Conservation (phyloP, 2,329 filamentous ascomycete species). For the Penicillium sp. region DNA sequence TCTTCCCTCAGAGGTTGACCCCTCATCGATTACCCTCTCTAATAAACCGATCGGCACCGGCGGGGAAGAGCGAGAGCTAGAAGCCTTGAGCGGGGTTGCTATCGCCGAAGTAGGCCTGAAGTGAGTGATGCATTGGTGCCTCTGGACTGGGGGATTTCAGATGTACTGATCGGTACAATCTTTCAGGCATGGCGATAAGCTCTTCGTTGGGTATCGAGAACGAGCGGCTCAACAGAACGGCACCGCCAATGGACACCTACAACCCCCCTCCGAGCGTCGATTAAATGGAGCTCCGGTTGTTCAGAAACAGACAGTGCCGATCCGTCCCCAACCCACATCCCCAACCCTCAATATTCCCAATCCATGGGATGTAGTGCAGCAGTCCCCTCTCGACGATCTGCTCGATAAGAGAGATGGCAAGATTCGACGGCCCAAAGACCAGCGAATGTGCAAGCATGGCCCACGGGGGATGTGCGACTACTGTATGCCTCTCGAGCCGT, state of each 20-base stretch:
- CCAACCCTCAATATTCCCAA: constrained; percentile 71
- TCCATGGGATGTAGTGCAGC: constrained; percentile 88
- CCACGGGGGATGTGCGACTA: constrained; percentile 99
- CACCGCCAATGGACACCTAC: constrained; percentile 26
- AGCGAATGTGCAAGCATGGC: constrained; percentile 91
- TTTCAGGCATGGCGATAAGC: constrained; percentile 79
- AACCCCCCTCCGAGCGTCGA: constrained; percentile 31
- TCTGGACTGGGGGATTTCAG: background rate
- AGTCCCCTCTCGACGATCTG: constrained; percentile 82
- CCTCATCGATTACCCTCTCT: constrained; percentile 59
- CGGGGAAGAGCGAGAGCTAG: constrained; percentile 57
- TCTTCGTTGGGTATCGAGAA: constrained; percentile 81
- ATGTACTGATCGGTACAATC: constrained; percentile 22
- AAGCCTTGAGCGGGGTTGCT: constrained; percentile 55
- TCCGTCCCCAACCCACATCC: constrained; percentile 61
- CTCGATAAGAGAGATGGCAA: constrained; percentile 90
- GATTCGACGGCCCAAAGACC: constrained; percentile 72
- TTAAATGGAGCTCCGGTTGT: constrained; percentile 41
- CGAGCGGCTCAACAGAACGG: constrained; percentile 55
- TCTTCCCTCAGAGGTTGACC: constrained; percentile 58
- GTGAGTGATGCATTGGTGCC: constrained; percentile 37
- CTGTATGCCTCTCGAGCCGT: constrained; percentile 95
- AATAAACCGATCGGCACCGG: constrained; percentile 60
- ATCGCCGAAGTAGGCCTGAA: constrained; percentile 60
- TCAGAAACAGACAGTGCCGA: constrained; percentile 60